phyloP scores from a whole-genome alignment of 139 green algal genomes.

The Coelastrella sp. region DNA sequence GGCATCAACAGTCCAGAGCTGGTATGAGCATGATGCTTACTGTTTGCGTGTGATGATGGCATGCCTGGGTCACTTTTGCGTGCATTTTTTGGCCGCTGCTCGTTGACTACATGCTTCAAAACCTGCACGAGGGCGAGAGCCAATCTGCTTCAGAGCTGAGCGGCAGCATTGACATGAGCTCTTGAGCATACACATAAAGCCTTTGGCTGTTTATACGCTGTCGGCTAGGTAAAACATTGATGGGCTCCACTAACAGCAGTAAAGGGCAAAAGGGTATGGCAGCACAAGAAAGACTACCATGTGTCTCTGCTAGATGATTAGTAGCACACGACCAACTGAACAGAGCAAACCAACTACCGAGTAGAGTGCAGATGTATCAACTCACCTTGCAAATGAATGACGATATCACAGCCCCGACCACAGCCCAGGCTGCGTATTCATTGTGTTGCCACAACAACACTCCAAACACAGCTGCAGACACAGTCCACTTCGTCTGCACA shows the following conservation, averaged over 20 bases:
- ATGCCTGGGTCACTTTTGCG: slow-evolving; percentile 75
- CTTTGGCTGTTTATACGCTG: too few species aligned
- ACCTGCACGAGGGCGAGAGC: slow-evolving; percentile 45
- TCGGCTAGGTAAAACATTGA: too few species aligned
- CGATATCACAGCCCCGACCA: slow-evolving; percentile 73
- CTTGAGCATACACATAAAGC: too few species aligned
- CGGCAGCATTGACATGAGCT: background rate
- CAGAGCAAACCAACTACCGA: too few species aligned
- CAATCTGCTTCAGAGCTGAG: background rate
- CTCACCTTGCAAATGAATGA: slow-evolving; percentile 73
- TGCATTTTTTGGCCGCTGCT: slow-evolving; percentile 70
- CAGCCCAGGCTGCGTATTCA: slow-evolving; percentile 66
- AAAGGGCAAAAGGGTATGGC: too few species aligned
- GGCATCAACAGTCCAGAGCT: background rate
- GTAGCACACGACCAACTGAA: too few species aligned
- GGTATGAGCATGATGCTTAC: slow-evolving; percentile 42
- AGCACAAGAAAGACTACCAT: too few species aligned
- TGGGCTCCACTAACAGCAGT: too few species aligned
- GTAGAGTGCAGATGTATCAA: too few species aligned
- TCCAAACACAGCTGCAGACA: slow-evolving; percentile 63
- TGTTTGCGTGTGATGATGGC: slow-evolving; percentile 69
- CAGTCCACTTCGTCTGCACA: slow-evolving; percentile 82
- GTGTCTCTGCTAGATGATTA: too few species aligned
- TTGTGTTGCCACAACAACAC: slow-evolving; percentile 68
- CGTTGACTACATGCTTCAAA: slow-evolving; percentile 82